Conservation (phyloP, 257 asterid genomes). For the Verbascum thapsus region DNA sequence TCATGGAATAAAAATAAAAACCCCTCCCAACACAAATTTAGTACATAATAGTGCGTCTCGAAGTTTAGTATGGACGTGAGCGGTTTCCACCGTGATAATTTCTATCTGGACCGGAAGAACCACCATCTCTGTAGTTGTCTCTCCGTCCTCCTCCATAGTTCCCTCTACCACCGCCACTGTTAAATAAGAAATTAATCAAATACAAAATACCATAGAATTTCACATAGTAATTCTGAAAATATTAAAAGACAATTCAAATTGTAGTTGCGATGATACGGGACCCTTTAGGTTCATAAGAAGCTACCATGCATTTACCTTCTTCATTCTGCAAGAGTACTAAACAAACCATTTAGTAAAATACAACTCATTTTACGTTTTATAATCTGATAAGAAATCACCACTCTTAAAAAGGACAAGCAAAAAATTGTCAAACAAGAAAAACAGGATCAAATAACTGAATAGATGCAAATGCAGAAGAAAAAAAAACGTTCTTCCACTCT, state of each 20-base stretch:
- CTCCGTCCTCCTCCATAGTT: conserved; percentile 91
- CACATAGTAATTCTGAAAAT: background rate
- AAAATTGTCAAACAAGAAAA: background rate
- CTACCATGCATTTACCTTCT: background rate
- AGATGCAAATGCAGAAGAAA: background rate
- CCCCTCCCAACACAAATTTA: conserved; percentile 71
- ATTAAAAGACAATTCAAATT: background rate
- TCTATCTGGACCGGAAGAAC: conserved; percentile 98
- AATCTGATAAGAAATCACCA: background rate
- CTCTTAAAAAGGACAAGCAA: background rate
- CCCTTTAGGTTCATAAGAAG: background rate
- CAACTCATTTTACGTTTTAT: background rate
- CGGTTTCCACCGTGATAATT: conserved; percentile 91
- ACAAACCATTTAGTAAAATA: background rate
- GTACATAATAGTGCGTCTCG: conserved; percentile 58
- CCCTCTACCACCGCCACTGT: conserved; percentile 94
- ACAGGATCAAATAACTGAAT: background rate
- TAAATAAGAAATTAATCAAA: conserved; percentile 34
- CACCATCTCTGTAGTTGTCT: conserved; percentile 82
- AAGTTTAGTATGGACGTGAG: conserved; percentile 82
- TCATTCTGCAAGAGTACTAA: background rate
- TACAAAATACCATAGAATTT: background rate
- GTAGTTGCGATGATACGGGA: background rate
- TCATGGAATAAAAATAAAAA: conserved; percentile 62
- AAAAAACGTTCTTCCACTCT: background rate